Evolutionary conservation across 352 stramenopile genomes (phyloP).

Genomic region (Lagenidium giganteum): DNA sequence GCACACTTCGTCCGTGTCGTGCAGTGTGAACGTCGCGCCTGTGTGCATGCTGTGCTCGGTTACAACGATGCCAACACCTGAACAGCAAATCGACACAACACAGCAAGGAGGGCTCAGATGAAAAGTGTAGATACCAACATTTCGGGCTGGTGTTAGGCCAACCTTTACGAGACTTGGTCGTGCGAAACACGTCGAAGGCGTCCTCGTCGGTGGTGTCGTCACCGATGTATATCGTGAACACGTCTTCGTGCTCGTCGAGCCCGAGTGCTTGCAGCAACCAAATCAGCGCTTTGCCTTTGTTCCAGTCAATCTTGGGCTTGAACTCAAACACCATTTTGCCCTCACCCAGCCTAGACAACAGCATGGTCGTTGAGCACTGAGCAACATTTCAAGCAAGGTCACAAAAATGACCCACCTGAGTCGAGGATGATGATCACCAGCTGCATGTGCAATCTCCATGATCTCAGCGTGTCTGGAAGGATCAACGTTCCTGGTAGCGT

Average conservation of each 20-base stretch:
- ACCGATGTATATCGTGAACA: constrained; percentile 91
- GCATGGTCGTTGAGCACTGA: not conserved
- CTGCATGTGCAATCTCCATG: constrained; percentile 30
- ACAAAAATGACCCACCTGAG: constrained; percentile 37
- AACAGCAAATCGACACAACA: not conserved
- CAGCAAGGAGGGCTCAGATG: too few relatives aligned
- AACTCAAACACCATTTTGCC: constrained; percentile 90
- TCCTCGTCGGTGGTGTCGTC: constrained; percentile 90
- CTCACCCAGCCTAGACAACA: constrained; percentile 7
- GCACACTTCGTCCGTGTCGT: constrained; percentile 68
- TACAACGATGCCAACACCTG: constrained; percentile 78
- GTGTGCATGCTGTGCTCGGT: constrained; percentile 69
- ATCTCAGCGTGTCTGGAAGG: constrained; percentile 29
- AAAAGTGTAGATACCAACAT: too few relatives aligned
- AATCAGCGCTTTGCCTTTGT: constrained; percentile 88
- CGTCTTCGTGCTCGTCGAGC: constrained; percentile 61
- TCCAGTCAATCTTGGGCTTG: constrained; percentile 89
- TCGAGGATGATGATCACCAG: constrained; percentile 39
- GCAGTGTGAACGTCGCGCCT: constrained; percentile 68
- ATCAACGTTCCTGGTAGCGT: constrained; percentile 48
- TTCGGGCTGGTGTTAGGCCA: not conserved
- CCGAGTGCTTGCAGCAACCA: constrained; percentile 79
- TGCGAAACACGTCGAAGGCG: constrained; percentile 69
- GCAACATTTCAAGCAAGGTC: too few relatives aligned
- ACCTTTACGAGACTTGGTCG: constrained; percentile 43